Conservation (phyloP, 2,329 filamentous ascomycete species). For the Penicillium digitatum region DNA sequence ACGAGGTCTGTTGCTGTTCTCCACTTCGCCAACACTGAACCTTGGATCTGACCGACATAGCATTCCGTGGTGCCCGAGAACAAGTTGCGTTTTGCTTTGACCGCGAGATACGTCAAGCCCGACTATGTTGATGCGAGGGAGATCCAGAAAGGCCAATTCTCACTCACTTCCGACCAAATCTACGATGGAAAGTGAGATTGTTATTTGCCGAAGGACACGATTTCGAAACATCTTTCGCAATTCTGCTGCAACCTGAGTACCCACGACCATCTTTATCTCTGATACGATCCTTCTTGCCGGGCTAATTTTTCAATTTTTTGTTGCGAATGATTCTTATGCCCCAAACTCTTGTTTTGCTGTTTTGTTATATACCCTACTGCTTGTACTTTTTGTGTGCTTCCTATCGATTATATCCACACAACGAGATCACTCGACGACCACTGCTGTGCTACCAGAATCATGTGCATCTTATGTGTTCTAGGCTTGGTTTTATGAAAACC, state of each 20-base stretch:
- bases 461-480: background rate
- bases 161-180: slow-evolving; percentile 22
- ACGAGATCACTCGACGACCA: background rate
- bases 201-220: background rate
- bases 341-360: background rate
- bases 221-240: background rate
- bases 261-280: background rate
- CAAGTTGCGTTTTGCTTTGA: slow-evolving; percentile 36
- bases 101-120: slow-evolving; percentile 33
- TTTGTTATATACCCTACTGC: slow-evolving; percentile 7
- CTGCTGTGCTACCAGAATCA: background rate
- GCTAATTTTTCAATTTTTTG: background rate
- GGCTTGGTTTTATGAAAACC: background rate
- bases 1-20: slow-evolving; percentile 40
- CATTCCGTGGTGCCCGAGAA: slow-evolving; percentile 32
- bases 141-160: slow-evolving; percentile 28
- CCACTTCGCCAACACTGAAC: background rate
- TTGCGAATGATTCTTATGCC: background rate
- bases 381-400: background rate
- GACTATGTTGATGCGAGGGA: slow-evolving; percentile 22
- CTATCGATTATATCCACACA: background rate
- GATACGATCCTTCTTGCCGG: background rate
- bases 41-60: slow-evolving; percentile 16
- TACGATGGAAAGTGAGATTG: slow-evolving; percentile 30
- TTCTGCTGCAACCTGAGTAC: background rate